These are phyloP conservation scores for Phialophora chinensis DNA, from an alignment of 2,329 filamentous ascomycete genomes.

Conservation along the genomic window DNA sequence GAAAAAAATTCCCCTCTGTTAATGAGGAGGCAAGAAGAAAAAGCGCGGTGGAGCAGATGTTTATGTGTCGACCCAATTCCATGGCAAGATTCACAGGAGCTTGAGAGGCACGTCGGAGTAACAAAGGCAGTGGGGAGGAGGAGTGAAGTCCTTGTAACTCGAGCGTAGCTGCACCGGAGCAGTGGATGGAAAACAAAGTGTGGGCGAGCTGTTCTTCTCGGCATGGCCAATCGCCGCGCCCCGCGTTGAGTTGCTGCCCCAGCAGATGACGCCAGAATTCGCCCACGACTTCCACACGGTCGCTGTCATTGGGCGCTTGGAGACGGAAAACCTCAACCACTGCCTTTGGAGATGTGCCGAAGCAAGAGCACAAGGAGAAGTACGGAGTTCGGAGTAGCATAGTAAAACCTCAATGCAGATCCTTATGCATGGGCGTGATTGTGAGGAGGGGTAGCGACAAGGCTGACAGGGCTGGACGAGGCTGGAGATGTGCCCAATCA, in stretches of 20 bases:
- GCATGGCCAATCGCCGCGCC: slow-evolving; percentile 11
- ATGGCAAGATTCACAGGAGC: neutral
- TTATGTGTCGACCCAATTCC: slow-evolving; percentile 1
- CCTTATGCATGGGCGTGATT: slow-evolving; percentile 1
- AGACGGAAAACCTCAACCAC: neutral
- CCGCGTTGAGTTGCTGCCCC: neutral
- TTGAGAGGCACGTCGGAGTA: neutral
- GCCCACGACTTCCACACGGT: neutral
- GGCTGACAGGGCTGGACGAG: neutral
- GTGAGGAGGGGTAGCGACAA: slow-evolving; percentile 3
- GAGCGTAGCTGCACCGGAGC: neutral
- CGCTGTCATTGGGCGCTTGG: neutral
- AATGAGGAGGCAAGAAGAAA: neutral
- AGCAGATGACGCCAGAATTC: slow-evolving; percentile 16
- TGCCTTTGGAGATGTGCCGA: slow-evolving; percentile 5
- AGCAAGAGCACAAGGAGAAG: neutral
- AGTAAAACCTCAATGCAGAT: neutral
- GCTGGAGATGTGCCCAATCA: neutral
- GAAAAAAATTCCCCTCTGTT: neutral
- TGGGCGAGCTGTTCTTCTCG: slow-evolving; percentile 5
- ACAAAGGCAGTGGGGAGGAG: neutral
- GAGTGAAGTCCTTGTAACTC: neutral
- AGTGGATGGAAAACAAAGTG: slow-evolving; percentile 14
- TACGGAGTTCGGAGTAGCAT: neutral
- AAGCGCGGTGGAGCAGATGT: neutral